These are phyloP conservation scores for Alnus glutinosa DNA, from an alignment of 306 rosid genomes.

Conservation along the genomic window DNA sequence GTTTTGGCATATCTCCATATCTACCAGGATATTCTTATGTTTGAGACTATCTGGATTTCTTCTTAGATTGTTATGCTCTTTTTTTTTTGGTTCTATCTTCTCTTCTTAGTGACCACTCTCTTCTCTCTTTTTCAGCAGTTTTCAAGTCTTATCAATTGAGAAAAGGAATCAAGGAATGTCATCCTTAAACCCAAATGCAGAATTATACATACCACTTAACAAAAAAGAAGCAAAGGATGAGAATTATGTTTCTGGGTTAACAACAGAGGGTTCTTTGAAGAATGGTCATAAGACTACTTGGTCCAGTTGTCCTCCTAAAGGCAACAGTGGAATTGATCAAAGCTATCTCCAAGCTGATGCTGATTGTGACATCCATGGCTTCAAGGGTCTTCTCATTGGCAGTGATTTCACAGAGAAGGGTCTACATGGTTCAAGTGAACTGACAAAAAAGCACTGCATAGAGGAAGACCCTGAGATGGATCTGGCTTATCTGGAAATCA, in stretches of 20 bases:
- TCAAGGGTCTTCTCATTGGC: background rate
- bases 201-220: constrained; percentile 9
- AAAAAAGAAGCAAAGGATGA: background rate
- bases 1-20: background rate
- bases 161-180: constrained; percentile 6
- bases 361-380: background rate
- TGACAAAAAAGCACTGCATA: background rate
- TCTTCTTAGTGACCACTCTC: background rate
- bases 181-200: constrained; percentile 17
- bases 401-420: background rate
- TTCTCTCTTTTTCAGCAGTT: background rate
- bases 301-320: constrained; percentile 8
- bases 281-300: background rate
- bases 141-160: background rate
- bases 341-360: background rate
- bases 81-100: background rate
- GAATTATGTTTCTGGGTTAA: background rate
- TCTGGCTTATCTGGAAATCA: constrained; percentile 11
- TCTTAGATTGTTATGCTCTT: background rate
- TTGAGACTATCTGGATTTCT: background rate
- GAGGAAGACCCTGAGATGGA: constrained; percentile 7
- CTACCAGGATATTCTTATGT: background rate
- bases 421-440: background rate
- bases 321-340: background rate
- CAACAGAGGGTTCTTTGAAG: constrained; percentile 6